Conservation (phyloP, 805 yeast species). For the Scheffersomyces coipomensis region DNA sequence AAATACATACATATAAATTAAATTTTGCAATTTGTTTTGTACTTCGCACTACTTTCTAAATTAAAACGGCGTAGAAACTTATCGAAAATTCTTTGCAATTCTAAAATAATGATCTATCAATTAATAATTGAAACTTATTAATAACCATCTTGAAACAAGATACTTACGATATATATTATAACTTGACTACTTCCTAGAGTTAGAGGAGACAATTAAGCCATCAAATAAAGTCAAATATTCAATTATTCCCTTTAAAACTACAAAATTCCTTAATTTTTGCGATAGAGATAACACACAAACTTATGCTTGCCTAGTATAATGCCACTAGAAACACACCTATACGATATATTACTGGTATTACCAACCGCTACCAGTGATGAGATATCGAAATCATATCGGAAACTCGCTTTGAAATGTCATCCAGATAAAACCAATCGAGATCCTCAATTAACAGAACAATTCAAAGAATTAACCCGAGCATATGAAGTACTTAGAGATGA, state of each 20-base stretch:
- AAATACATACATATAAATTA: no score
- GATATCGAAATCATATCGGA: conserved; percentile 33
- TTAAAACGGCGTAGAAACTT: conserved; percentile 12
- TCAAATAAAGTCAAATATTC: no score
- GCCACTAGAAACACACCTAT: conserved; percentile 20
- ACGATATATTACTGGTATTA: conserved; percentile 33
- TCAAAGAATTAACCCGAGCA: conserved; percentile 64
- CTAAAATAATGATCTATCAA: no score
- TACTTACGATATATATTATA: no score
- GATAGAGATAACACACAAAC: no score
- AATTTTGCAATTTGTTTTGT: background rate
- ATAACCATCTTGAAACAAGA: no score
- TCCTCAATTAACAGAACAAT: conserved; percentile 49
- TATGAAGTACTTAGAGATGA: conserved; percentile 59
- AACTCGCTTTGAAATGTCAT: conserved; percentile 51
- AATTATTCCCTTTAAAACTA: no score
- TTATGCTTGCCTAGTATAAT: no score
- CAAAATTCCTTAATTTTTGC: no score
- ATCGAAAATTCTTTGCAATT: conserved; percentile 13
- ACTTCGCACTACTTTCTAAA: background rate
- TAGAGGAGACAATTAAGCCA: no score
- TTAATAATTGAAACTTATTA: no score
- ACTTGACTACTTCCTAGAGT: no score
- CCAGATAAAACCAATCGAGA: conserved; percentile 62
- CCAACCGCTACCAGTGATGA: conserved; percentile 34